Percentiles rank a stretch among this genome's conserved stretches.
These are phyloP conservation scores for Polyplosphaeria fusca DNA, from an alignment of 495 filamentous ascomycete genomes.

Conservation along the genomic window DNA sequence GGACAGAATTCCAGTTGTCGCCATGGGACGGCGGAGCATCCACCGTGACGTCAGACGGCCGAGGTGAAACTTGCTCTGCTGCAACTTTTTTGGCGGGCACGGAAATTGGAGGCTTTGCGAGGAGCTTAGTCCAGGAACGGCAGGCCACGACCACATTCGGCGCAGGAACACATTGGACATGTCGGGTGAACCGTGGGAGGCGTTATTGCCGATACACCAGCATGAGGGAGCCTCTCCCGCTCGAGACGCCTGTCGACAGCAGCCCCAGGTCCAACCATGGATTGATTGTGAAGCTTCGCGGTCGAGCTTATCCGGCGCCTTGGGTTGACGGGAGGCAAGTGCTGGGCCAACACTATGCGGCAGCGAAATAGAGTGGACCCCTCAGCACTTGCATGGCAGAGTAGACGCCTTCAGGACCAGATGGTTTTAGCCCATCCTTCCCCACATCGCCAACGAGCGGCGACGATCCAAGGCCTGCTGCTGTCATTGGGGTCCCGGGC, in stretches of 20 bases:
- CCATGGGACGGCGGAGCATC: not conserved
- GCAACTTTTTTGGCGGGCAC: not conserved
- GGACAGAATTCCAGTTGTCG: not conserved
- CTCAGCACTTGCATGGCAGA: constrained; percentile 8
- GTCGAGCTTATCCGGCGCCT: constrained; percentile 18
- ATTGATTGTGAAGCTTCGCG: constrained; percentile 12
- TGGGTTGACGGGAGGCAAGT: constrained; percentile 3
- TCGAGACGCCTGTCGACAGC: not conserved
- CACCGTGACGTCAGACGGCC: not conserved
- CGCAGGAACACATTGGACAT: not conserved
- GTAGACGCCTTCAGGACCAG: constrained; percentile 2
- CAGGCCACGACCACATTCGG: not conserved
- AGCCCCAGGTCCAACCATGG: constrained; percentile 2
- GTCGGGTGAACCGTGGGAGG: not conserved
- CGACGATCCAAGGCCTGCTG: not conserved
- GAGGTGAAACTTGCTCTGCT: not conserved
- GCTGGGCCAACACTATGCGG: constrained; percentile 7
- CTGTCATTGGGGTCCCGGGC: not conserved
- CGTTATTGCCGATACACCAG: not conserved
- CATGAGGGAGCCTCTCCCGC: not conserved
- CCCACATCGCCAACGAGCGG: constrained; percentile 1
- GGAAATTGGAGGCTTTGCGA: not conserved
- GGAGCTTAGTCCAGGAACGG: not conserved
- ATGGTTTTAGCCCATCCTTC: constrained; percentile 10
- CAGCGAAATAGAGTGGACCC: constrained; percentile 14